Evolutionary conservation across 768 basidiomycete species (phyloP), one percentile per base, ranked within the genome.

Genomic region (Boletales sp.): DNA sequence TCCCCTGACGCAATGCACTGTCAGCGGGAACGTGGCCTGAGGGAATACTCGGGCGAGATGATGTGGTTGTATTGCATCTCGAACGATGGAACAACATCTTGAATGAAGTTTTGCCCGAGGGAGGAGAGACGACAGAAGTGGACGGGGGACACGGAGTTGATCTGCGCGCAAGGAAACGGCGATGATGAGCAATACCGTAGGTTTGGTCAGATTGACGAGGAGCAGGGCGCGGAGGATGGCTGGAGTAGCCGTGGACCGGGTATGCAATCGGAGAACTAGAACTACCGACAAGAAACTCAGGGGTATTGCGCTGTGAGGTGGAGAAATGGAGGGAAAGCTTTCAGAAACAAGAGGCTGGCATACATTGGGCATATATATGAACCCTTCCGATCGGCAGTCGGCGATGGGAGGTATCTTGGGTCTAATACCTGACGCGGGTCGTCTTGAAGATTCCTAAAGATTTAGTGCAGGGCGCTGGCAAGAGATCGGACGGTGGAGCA

Each of bases 211-310:
- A 13, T 8, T 14, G 18, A 18, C 13, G 50, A 28, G 56, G 51
- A 40, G 32, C 37, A 45, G 34, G 44, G 10, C 45, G 54, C n/a
- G 50, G 49, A 53, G 63, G 57, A 39, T 51, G 61, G 40, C 66
- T 68, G 13, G 53, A 59, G 46, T 68, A 68, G 33, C 67, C 69
- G 41, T 50, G 51, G 21, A 60, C 60, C 5, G 68, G 66, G 28
- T 65, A 66, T 25, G 53, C 67, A 36, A 70, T 21, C 7, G 58
- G 62, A 40, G 69, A 70, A 43, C 52, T 58, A 12, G 69, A 68
- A 38, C 62, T 58, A 7, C 67, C 69, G 19, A 46, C 65, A 7
- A 65, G 65, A 46, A 68, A 68, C 46, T 65, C 65, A n/a, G 67
- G 65, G 7, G 63, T 60, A 32, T 59, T 28, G 35, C 59, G 36